These are phyloP conservation scores for Penicillium chermesinum DNA, from an alignment of 495 filamentous ascomycete genomes.

Conservation along the genomic window DNA sequence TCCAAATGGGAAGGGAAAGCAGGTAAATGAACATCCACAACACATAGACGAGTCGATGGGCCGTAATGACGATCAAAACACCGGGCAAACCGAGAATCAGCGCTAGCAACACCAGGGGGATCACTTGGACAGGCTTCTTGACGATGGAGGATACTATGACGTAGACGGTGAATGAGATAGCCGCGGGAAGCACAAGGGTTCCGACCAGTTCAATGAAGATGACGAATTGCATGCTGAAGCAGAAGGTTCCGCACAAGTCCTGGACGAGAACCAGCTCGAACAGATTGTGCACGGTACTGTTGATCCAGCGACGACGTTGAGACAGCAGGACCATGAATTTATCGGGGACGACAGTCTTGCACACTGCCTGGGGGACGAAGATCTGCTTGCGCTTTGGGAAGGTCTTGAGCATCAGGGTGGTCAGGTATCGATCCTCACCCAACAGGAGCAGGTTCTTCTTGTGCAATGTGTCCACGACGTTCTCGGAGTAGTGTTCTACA, in stretches of 20 bases:
- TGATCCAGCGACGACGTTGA: slow-evolving; percentile 97
- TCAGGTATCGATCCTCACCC: slow-evolving; percentile 95
- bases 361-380: slow-evolving; percentile 96
- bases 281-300: slow-evolving; percentile 97
- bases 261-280: slow-evolving; percentile 95
- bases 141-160: slow-evolving; percentile 87
- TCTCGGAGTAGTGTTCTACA: slow-evolving; percentile 98
- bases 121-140: slow-evolving; percentile 75
- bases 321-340: slow-evolving; percentile 88
- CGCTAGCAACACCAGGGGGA: slow-evolving; percentile 84
- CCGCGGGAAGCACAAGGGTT: slow-evolving; percentile 89
- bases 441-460: slow-evolving; percentile 96
- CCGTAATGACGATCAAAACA: slow-evolving; percentile 88
- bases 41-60: slow-evolving; percentile 91
- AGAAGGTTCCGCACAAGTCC: slow-evolving; percentile 98
- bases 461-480: slow-evolving; percentile 97
- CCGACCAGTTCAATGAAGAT: slow-evolving; percentile 95
- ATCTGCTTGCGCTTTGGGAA: slow-evolving; percentile 99
- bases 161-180: slow-evolving; percentile 96
- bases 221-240: slow-evolving; percentile 99
- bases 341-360: slow-evolving; percentile 96
- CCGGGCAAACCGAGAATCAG: slow-evolving; percentile 93
- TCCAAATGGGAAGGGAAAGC: slow-evolving; percentile 91
- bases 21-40: slow-evolving; percentile 97
- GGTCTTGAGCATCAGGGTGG: slow-evolving; percentile 95